Percentiles rank a stretch among this genome's conserved stretches.
phyloP scores from a whole-genome alignment of 1,284 basidiomycete genomes.

The Austroboletus niveus region DNA sequence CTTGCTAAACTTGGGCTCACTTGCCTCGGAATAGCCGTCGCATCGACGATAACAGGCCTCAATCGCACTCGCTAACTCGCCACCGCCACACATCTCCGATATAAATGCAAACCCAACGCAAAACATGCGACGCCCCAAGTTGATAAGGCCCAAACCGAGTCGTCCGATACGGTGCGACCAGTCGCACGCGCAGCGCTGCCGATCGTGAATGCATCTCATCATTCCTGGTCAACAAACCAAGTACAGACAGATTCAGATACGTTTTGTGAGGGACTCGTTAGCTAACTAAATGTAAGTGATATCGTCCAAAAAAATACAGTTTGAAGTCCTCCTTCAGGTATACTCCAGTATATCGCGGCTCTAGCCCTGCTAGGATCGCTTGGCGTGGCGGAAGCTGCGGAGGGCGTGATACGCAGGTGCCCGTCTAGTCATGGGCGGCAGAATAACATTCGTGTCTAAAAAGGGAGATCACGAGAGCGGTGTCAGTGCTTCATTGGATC shows the following conservation, averaged over 20 bases:
- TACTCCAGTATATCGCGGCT: not conserved
- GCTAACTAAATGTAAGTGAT: slow-evolving; percentile 10
- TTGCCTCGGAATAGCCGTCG: not conserved
- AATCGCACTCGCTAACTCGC: not conserved
- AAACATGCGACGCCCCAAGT: not conserved
- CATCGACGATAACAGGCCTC: not conserved
- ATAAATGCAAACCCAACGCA: not conserved
- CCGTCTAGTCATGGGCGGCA: not conserved
- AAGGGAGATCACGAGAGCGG: not conserved
- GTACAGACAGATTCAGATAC: not conserved
- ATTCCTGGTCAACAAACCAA: not conserved
- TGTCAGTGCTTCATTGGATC: slow-evolving; percentile 8
- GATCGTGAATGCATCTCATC: not conserved
- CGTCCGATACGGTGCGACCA: not conserved
- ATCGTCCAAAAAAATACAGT: slow-evolving; percentile 5
- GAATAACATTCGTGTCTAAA: slow-evolving; percentile 11
- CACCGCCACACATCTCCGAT: not conserved
- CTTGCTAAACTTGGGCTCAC: not conserved
- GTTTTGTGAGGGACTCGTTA: not conserved
- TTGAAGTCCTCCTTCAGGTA: slow-evolving; percentile 5
- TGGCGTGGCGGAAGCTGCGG: not conserved
- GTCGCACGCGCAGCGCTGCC: not conserved
- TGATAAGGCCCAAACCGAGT: not conserved
- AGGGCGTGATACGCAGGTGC: not conserved
- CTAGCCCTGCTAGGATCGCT: slow-evolving; percentile 2